Evolutionary conservation across 768 basidiomycete genomes (phyloP).

Genomic region (Rhodotorula taiwanensis): DNA sequence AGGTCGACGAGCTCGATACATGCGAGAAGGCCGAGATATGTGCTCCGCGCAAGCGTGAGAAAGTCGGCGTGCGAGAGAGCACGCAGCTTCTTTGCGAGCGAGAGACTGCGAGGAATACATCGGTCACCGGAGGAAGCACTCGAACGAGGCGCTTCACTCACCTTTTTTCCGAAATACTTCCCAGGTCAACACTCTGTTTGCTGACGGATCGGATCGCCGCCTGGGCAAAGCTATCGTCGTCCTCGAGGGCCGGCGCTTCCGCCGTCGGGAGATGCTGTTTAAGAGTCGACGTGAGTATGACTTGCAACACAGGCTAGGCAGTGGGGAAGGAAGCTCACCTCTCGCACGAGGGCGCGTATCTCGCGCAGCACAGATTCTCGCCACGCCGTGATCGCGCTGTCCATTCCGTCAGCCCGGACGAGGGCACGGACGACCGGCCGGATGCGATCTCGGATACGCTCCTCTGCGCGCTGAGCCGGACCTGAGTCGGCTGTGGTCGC

Average conservation of each 20-base stretch:
- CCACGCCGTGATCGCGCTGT: slow-evolving; percentile 43
- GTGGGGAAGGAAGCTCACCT: slow-evolving; percentile 47
- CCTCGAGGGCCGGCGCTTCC: slow-evolving; percentile 13
- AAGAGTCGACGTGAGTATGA: neutral
- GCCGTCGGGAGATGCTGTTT: slow-evolving; percentile 26
- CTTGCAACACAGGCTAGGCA: neutral
- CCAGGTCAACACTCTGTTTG: slow-evolving; percentile 25
- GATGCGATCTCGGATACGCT: slow-evolving; percentile 44
- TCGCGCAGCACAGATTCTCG: slow-evolving; percentile 42
- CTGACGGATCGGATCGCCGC: slow-evolving; percentile 20
- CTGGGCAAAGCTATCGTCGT: slow-evolving; percentile 30
- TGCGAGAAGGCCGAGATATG: slow-evolving; percentile 19
- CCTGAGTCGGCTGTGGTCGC: neutral
- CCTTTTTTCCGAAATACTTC: slow-evolving; percentile 33
- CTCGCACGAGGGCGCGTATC: slow-evolving; percentile 47
- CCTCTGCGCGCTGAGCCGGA: neutral
- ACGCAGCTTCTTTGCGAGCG: slow-evolving; percentile 31
- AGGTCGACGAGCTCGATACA: slow-evolving; percentile 34
- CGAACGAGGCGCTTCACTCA: no score
- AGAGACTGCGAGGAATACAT: slow-evolving; percentile 8
- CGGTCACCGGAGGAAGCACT: no score
- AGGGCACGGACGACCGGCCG: slow-evolving; percentile 72
- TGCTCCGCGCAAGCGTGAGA: slow-evolving; percentile 16
- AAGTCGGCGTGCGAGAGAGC: slow-evolving; percentile 23
- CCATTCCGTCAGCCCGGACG: slow-evolving; percentile 49